Evolutionary conservation across 768 basidiomycete genomes (phyloP).

Genomic region (Leccinellum luteum): DNA sequence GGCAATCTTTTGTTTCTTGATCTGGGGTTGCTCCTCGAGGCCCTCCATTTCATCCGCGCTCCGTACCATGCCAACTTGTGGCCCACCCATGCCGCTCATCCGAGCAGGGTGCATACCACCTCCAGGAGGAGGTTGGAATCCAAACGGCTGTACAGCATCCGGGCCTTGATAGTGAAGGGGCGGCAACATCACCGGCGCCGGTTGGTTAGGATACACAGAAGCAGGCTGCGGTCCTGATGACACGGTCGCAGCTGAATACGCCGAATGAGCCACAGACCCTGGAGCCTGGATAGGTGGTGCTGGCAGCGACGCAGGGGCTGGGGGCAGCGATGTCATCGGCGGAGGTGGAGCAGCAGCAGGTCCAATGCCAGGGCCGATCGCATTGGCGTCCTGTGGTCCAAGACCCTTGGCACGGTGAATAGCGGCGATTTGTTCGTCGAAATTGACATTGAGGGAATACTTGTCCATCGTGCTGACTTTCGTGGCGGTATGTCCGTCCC

Average conservation of each 20-base stretch:
- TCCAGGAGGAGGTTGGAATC: slow-evolving; percentile 69
- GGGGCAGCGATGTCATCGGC: slow-evolving; percentile 58
- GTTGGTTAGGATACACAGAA: slow-evolving; percentile 57
- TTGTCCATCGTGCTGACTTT: slow-evolving; percentile 91
- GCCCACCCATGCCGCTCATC: slow-evolving; percentile 56
- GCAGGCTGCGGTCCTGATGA: slow-evolving; percentile 92
- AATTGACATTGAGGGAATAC: slow-evolving; percentile 89
- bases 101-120: slow-evolving; percentile 70
- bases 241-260: slow-evolving; percentile 80
- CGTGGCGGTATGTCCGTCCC: slow-evolving; percentile 97
- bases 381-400: slow-evolving; percentile 74
- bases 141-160: slow-evolving; percentile 74
- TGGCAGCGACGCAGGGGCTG: slow-evolving; percentile 71
- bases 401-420: slow-evolving; percentile 93
- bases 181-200: slow-evolving; percentile 74
- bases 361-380: slow-evolving; percentile 86
- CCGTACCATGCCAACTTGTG: slow-evolving; percentile 70
- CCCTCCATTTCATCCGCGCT: slow-evolving; percentile 83
- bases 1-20: slow-evolving; percentile 85
- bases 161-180: slow-evolving; percentile 84
- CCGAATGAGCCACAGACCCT: slow-evolving; percentile 41
- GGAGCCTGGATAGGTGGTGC: slow-evolving; percentile 54
- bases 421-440: slow-evolving; percentile 97
- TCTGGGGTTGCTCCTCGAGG: slow-evolving; percentile 65
- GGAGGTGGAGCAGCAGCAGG: slow-evolving; percentile 72